These are phyloP conservation scores for Fusarium liriodendri DNA, from an alignment of 2,329 filamentous ascomycete genomes.

Conservation along the genomic window DNA sequence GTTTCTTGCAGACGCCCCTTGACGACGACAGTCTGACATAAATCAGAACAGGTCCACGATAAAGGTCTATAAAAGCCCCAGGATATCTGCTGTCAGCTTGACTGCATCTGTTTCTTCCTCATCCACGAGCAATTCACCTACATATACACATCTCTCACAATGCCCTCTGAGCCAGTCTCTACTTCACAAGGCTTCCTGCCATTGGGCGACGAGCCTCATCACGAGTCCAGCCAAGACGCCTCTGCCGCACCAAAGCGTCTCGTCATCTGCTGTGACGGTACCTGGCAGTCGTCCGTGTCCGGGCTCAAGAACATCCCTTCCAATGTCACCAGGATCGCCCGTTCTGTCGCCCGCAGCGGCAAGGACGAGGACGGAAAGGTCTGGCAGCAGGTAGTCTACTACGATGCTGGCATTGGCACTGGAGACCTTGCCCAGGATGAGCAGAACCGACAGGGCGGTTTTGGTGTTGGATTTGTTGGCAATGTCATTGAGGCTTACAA, in stretches of 20 bases:
- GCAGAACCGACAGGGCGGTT: conserved; percentile 32
- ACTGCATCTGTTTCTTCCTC: background rate
- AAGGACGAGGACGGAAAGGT: conserved; percentile 42
- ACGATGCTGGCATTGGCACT: conserved; percentile 51
- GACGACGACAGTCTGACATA: conserved; percentile 8
- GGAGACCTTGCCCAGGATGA: conserved; percentile 28
- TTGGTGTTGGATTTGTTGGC: conserved; percentile 44
- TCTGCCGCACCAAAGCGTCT: conserved; percentile 39
- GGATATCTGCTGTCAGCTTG: background rate
- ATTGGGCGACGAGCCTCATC: conserved; percentile 28
- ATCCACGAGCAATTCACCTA: background rate
- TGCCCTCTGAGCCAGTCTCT: conserved; percentile 22
- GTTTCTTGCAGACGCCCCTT: background rate
- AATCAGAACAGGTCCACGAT: background rate
- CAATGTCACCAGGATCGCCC: conserved; percentile 50
- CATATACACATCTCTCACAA: background rate
- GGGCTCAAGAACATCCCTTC: conserved; percentile 44
- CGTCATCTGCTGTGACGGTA: conserved; percentile 52
- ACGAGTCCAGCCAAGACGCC: conserved; percentile 19
- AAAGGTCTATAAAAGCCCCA: conserved; percentile 23
- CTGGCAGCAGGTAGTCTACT: conserved; percentile 52
- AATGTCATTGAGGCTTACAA: conserved; percentile 52
- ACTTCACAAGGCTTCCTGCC: conserved; percentile 25
- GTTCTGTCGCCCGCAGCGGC: conserved; percentile 41
- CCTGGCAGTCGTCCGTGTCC: conserved; percentile 46